These are phyloP conservation scores for Alternaria infectoria DNA, from an alignment of 2,329 filamentous ascomycete genomes.

Conservation along the genomic window DNA sequence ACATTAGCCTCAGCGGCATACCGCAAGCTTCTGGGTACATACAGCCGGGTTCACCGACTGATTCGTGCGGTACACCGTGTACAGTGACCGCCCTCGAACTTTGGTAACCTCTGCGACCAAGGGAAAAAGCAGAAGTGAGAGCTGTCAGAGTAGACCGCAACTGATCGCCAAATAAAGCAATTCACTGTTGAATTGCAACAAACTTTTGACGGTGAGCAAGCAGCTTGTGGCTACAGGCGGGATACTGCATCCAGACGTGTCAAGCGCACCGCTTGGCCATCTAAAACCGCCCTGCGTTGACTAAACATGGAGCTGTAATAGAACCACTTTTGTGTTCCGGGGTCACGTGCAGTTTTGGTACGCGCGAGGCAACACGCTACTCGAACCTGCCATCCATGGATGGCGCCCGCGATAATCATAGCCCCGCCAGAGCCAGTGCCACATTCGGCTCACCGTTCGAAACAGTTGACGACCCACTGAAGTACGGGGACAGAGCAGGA, in stretches of 20 bases:
- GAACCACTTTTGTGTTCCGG: slow-evolving; percentile 3
- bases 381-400: neutral
- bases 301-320: slow-evolving; percentile 16
- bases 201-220: neutral
- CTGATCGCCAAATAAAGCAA: slow-evolving; percentile 18
- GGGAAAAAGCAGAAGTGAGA: slow-evolving; percentile 12
- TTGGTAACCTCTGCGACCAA: slow-evolving; percentile 2
- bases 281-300: neutral
- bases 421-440: slow-evolving; percentile 13
- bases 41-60: neutral
- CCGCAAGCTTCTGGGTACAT: neutral
- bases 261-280: slow-evolving; percentile 1
- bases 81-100: slow-evolving; percentile 3
- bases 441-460: slow-evolving; percentile 14
- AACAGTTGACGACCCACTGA: slow-evolving; percentile 2
- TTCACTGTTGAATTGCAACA: slow-evolving; percentile 9
- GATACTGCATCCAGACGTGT: slow-evolving; percentile 4
- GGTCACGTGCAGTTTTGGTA: slow-evolving; percentile 4
- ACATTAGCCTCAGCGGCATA: slow-evolving; percentile 13
- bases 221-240: neutral
- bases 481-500: slow-evolving; percentile 1
- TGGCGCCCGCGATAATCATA: slow-evolving; percentile 10
- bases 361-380: neutral
- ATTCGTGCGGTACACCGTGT: slow-evolving; percentile 9
- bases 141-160: slow-evolving; percentile 19